Base-by-base conservation (phyloP, 495 filamentous ascomycete genomes). In the Xylaria flabelliformis region DNA sequence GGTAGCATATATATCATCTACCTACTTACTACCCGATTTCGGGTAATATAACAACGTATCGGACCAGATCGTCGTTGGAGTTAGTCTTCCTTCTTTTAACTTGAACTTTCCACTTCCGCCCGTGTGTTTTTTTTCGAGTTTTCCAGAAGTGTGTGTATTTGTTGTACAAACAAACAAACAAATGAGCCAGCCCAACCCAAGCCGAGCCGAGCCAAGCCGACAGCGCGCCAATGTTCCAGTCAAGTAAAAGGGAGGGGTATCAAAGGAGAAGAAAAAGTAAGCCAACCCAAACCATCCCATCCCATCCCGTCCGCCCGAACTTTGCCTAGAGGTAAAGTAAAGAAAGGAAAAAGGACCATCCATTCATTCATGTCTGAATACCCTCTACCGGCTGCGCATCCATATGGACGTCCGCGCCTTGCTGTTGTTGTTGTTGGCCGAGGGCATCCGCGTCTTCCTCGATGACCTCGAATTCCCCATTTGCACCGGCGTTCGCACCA, bases 401-500 rank as follows among this genome's bases (percentile, higher is more conserved):
- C 32, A 44, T 59, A 41, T 36, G 17, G 36, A 34, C 36, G 17
- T 59, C 24, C 24, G 29, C 29, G 29, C 36, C 17, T 7, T 56
- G n/a, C n/a, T 53, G 46, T 32, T 53, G n/a, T 21, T 53, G 46
- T 32, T 53, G 59, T 0, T 34, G 56, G 24, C 59, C 64, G 24
- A 64, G 66, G 26, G 50, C 73, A 46, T 72, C 73, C 7, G 64
- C 74, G 64, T 72, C 69, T 72, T 75, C 74, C 65, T 79, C 71
- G 19, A 73, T 69, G 7, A 73, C 72, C 64, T 59, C 53, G 67
- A 70, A 10, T 67, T 65, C 74, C 56, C 74, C 74, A 68, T 64
- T 84, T 84, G 46, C 58, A 29, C 13, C 44, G 29, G 29, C 32
- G 63, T 82, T 84, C 64, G 75, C 80, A 24, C 78, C 72, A 79